Evolutionary conservation across 805 yeast species (phyloP), one percentile per base, ranked within the genome.

Genomic region (Metschnikowia proteae): DNA sequence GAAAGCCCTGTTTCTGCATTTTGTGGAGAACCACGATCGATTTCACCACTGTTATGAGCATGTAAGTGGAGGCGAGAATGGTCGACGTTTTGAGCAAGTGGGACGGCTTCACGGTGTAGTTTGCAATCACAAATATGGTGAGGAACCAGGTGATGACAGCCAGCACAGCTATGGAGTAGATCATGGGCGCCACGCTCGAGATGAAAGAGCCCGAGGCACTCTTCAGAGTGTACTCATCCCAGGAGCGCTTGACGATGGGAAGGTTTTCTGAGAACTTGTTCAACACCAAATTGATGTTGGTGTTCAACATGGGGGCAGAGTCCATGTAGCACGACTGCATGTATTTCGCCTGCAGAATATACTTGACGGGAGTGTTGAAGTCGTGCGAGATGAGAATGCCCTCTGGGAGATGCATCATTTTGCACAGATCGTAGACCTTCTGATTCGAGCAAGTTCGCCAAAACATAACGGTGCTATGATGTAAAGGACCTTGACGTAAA

Each of bases 121-220:
- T 83, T 6, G 89, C 79, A 52, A 83, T 75, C 11, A 84, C 80
- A 45, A 84, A 75, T 7, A 86, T 65, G 0, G 90, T 82, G 25
- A 83, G 66, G 53, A 80, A 81, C 64, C 83, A 70, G 3, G 86
- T 78, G 4, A 85, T 76, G 17, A 85, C 84, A 5, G 85, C 79
- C 61, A 85, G 82, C 0, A 82, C 76, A 7, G 88, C 75, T 22
- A 85, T 61, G 0, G 87, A 76, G 59, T 82, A 81, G 1, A 85
- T 67, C 34, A 83, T 73, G 0, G 90, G 82, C 50, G 78, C 84
- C 13, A 84, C 71, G 42, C 85, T 75, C 60, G 78, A 79, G 17
- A 74, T 64, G 63, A 79, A 84, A 3, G 73, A 55, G 1, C 83
- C 82, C 3, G 61, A 56, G 25, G 63, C 64, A 3, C 36, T 17